A percentile compares a stretch with the other conserved stretches of the same genome.
Evolutionary conservation across 768 basidiomycete genomes (phyloP).

Genomic region (Lactarius pseudohatsudake): DNA sequence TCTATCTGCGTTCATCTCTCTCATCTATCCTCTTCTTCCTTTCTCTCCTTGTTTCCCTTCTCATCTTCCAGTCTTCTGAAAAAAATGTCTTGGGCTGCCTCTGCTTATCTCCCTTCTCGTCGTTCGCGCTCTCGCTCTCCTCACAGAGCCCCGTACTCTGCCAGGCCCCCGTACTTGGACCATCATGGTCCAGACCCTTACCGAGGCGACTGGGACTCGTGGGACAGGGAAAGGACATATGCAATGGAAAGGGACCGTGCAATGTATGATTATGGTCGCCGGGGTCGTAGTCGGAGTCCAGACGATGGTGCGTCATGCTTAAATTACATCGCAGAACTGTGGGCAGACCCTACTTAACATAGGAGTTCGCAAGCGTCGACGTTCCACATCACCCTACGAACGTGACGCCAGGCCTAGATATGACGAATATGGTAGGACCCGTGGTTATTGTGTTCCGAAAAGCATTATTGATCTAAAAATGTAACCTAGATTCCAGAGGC

Average conservation of each 20-base stretch:
- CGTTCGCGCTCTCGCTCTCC: slow-evolving; percentile 86
- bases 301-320: slow-evolving; percentile 57
- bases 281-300: slow-evolving; percentile 78
- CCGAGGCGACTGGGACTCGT: slow-evolving; percentile 65
- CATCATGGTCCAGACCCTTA: slow-evolving; percentile 56
- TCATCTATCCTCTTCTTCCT: slow-evolving; percentile 59
- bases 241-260: slow-evolving; percentile 69
- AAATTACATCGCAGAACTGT: background rate
- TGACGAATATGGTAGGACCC: slow-evolving; percentile 73
- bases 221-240: slow-evolving; percentile 73
- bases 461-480: slow-evolving; percentile 24
- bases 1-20: slow-evolving; percentile 69
- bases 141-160: slow-evolving; percentile 48
- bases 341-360: slow-evolving; percentile 34
- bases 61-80: slow-evolving; percentile 47
- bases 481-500: slow-evolving; percentile 53
- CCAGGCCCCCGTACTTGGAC: slow-evolving; percentile 58
- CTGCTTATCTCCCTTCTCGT: slow-evolving; percentile 68
- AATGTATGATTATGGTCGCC: slow-evolving; percentile 64
- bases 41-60: slow-evolving; percentile 52
- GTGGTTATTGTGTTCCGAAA: background rate
- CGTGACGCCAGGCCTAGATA: slow-evolving; percentile 79
- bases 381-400: slow-evolving; percentile 79
- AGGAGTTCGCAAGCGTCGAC: slow-evolving; percentile 69
- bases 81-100: slow-evolving; percentile 64